These are phyloP conservation scores for Monilinia fructigena DNA, from an alignment of 2,329 filamentous ascomycete genomes.

Conservation along the genomic window DNA sequence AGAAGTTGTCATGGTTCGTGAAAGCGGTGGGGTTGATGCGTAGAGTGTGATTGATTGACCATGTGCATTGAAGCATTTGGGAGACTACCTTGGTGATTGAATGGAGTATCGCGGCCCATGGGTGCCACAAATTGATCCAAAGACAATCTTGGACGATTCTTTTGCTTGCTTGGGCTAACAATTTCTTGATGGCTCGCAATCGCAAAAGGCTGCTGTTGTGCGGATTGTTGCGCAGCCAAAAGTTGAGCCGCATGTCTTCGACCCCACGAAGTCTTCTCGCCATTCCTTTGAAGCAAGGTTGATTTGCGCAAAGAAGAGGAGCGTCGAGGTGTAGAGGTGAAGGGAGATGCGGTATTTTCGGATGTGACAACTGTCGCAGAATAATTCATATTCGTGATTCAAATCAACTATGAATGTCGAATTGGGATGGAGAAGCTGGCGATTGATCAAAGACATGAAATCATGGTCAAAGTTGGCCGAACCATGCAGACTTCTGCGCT, in stretches of 20 bases:
- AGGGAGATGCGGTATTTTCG: conserved; percentile 36
- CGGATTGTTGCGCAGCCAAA: conserved; percentile 38
- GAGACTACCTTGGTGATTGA: conserved; percentile 55
- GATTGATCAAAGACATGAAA: conserved; percentile 72
- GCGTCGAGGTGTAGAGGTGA: conserved; percentile 60
- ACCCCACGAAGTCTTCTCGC: conserved; percentile 64
- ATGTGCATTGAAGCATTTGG: conserved; percentile 55
- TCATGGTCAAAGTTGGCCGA: conserved; percentile 59
- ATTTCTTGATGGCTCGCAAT: conserved; percentile 46
- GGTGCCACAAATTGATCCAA: conserved; percentile 74
- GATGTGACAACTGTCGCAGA: conserved; percentile 40
- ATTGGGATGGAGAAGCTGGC: conserved; percentile 45
- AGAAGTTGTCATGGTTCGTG: conserved; percentile 81
- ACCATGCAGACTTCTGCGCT: conserved; percentile 83
- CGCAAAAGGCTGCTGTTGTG: conserved; percentile 29
- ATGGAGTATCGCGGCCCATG: conserved; percentile 61
- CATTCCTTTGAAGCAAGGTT: conserved; percentile 80
- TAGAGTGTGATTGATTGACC: conserved; percentile 41
- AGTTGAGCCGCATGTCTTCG: conserved; percentile 55
- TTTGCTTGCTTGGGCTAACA: conserved; percentile 56
- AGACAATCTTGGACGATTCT: conserved; percentile 68
- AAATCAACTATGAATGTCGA: conserved; percentile 53
- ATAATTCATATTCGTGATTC: conserved; percentile 55
- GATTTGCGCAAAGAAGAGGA: conserved; percentile 80
- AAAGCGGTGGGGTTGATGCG: conserved; percentile 72